phyloP scores from a whole-genome alignment of 2,329 filamentous ascomycete genomes.

The Pseudocercospora cruenta region DNA sequence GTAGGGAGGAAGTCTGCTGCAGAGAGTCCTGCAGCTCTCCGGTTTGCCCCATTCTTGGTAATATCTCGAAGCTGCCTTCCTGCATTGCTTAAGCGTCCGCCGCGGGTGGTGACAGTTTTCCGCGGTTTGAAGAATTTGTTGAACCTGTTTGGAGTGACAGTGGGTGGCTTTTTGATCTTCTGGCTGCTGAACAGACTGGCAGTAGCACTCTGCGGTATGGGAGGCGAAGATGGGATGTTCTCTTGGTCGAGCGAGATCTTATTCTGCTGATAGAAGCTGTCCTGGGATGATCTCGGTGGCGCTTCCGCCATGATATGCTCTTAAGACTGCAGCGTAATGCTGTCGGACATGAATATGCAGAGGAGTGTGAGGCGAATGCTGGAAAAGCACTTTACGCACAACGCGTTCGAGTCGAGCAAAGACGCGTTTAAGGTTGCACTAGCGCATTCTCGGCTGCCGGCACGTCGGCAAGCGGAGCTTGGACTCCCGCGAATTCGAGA shows the following conservation, averaged over 20 bases:
- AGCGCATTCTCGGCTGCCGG: constrained; percentile 1
- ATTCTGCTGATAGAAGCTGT: constrained; percentile 39
- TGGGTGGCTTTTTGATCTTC: constrained; percentile 52
- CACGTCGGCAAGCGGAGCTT: background rate
- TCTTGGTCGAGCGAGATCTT: constrained; percentile 36
- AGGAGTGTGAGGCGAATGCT: background rate
- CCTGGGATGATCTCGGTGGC: constrained; percentile 36
- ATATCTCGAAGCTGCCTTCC: constrained; percentile 55
- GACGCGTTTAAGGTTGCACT: constrained; percentile 12
- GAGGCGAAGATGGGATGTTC: constrained; percentile 39
- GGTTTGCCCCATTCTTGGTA: constrained; percentile 51
- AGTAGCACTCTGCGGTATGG: constrained; percentile 20
- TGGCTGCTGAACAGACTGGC: constrained; percentile 27
- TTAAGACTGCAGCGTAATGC: background rate
- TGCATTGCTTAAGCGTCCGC: constrained; percentile 42
- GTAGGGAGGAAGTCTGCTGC: constrained; percentile 10
- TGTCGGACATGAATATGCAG: constrained; percentile 14
- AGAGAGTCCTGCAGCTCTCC: constrained; percentile 24
- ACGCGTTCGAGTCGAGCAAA: constrained; percentile 11
- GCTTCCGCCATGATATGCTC: constrained; percentile 32
- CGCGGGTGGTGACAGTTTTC: constrained; percentile 35
- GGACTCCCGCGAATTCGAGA: background rate
- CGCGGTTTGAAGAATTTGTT: constrained; percentile 56
- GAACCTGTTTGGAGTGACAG: constrained; percentile 57
- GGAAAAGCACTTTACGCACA: constrained; percentile 16